A percentile compares a stretch with the other conserved stretches of the same genome.
These are phyloP conservation scores for Hypoxylon sp. DNA, from an alignment of 2,329 filamentous ascomycete genomes.

Conservation along the genomic window DNA sequence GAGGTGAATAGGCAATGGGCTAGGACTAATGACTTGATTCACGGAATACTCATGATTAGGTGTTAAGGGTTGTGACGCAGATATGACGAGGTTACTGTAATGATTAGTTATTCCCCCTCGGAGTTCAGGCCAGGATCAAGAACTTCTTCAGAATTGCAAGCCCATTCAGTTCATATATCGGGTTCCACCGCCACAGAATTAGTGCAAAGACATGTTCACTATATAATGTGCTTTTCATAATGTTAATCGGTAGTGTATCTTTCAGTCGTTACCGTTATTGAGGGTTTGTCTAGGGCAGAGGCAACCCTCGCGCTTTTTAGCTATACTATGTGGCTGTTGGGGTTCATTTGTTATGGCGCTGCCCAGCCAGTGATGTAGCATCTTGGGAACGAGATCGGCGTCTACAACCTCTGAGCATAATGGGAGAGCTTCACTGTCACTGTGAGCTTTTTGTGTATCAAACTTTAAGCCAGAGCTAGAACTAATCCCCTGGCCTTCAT, in stretches of 20 bases:
- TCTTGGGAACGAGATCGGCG: conserved; percentile 49
- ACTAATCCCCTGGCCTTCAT: conserved; percentile 33
- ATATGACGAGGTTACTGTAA: conserved; percentile 36
- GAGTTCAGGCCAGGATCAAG: conserved; percentile 26
- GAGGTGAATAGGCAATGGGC: conserved; percentile 49
- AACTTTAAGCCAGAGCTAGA: conserved; percentile 37
- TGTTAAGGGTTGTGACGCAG: conserved; percentile 33
- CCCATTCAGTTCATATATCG: conserved; percentile 9
- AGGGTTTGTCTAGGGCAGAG: background rate
- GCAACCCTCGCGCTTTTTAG: background rate
- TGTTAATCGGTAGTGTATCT: background rate
- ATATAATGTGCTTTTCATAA: conserved; percentile 4
- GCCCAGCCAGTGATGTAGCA: conserved; percentile 49
- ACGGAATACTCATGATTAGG: conserved; percentile 30
- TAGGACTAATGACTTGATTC: conserved; percentile 16
- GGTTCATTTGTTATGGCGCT: background rate
- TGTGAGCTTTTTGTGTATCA: conserved; percentile 44
- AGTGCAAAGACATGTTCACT: conserved; percentile 4
- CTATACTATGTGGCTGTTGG: background rate
- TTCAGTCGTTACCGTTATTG: background rate
- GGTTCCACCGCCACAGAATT: conserved; percentile 3
- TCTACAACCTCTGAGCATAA: conserved; percentile 47
- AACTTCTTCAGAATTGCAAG: conserved; percentile 30
- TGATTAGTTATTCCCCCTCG: conserved; percentile 30
- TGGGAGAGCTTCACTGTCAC: conserved; percentile 47